Conservation (phyloP, 352 stramenopile genomes). For the Pythium scleroteichum region DNA sequence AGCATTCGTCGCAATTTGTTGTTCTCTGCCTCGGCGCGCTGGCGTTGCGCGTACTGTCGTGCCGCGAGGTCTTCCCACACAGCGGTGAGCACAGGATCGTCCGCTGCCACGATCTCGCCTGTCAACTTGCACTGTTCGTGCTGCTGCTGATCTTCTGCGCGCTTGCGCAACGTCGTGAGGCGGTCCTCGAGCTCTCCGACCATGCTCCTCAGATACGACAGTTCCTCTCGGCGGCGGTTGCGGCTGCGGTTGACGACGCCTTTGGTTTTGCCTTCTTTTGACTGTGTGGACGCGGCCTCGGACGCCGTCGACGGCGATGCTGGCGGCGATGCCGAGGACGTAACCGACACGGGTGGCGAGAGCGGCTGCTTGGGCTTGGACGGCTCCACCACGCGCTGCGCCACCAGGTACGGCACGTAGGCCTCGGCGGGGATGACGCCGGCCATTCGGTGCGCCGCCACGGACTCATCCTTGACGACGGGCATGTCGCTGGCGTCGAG, state of each 20-base stretch:
- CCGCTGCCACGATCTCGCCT: background rate
- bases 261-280: constrained; percentile 1
- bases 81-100: constrained; percentile 16
- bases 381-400: background rate
- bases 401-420: background rate
- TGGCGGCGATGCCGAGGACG: constrained; percentile 9
- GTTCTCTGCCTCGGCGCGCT: constrained; percentile 32
- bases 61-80: constrained; percentile 27
- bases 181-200: constrained; percentile 38
- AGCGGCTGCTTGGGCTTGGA: background rate
- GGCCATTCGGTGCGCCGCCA: background rate
- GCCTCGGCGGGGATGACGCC: constrained; percentile 11
- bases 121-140: constrained; percentile 10
- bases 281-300: constrained; percentile 1
- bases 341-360: constrained; percentile 14
- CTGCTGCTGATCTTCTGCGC: constrained; percentile 17
- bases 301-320: constrained; percentile 11
- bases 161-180: constrained; percentile 23
- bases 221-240: constrained; percentile 29
- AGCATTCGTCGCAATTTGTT: constrained; percentile 31
- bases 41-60: constrained; percentile 24
- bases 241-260: constrained; percentile 21
- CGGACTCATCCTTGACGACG: constrained; percentile 1
- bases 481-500: background rate
- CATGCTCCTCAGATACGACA: constrained; percentile 39